Conservation (phyloP, 2,329 filamentous ascomycete genomes). For the Thermothelomyces thermophilus region DNA sequence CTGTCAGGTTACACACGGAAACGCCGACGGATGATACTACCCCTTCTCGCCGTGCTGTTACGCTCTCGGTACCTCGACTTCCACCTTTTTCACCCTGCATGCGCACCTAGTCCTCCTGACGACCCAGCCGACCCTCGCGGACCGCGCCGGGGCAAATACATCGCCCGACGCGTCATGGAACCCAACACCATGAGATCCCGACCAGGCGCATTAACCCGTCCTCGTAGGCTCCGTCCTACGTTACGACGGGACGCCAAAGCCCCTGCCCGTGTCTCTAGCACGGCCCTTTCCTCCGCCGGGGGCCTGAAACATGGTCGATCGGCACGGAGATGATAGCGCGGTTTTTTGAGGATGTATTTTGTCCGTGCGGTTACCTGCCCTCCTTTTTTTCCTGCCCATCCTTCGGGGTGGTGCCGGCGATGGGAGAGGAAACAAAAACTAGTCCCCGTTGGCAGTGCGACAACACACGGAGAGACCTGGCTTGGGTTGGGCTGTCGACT, state of each 20-base stretch:
- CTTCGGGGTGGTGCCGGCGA: slow-evolving; percentile 23
- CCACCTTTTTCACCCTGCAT: slow-evolving; percentile 15
- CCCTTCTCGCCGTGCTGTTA: slow-evolving; percentile 34
- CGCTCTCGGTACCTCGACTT: slow-evolving; percentile 38
- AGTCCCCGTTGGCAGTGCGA: slow-evolving; percentile 82
- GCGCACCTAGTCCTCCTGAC: slow-evolving; percentile 20
- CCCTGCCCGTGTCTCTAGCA: slow-evolving; percentile 27
- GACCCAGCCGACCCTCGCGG: slow-evolving; percentile 31
- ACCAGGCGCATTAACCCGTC: slow-evolving; percentile 52
- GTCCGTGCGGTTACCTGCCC: slow-evolving; percentile 65
- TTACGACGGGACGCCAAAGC: slow-evolving; percentile 44
- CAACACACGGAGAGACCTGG: slow-evolving; percentile 63
- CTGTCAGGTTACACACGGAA: slow-evolving; percentile 42
- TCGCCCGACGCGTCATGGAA: slow-evolving; percentile 40
- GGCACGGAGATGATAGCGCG: slow-evolving; percentile 55
- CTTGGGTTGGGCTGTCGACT: slow-evolving; percentile 19
- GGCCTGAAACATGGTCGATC: slow-evolving; percentile 36
- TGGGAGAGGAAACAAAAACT: slow-evolving; percentile 87
- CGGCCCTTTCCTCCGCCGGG: slow-evolving; percentile 39
- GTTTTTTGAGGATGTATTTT: slow-evolving; percentile 95
- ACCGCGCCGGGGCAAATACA: slow-evolving; percentile 34
- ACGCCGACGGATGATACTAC: slow-evolving; percentile 32
- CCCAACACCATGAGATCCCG: slow-evolving; percentile 37
- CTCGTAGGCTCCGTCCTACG: slow-evolving; percentile 38
- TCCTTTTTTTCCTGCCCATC: slow-evolving; percentile 38